phyloP scores from a whole-genome alignment of 306 rosid species.

The Comarum palustre region DNA sequence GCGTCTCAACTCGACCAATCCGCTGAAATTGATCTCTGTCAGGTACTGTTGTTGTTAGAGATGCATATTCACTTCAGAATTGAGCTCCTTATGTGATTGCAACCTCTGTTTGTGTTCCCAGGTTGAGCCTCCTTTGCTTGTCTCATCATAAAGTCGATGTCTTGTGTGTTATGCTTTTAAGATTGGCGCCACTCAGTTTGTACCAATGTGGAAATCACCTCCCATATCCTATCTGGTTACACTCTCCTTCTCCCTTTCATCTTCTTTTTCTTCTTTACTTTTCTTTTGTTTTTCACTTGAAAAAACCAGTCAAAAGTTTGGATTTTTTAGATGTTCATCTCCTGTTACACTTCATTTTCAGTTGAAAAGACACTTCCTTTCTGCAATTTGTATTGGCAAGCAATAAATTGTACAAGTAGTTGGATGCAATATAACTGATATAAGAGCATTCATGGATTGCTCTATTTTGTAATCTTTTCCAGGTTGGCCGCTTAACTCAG shows the following conservation, averaged over 20 bases:
- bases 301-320: neutral
- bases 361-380: neutral
- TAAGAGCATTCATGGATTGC: neutral
- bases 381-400: neutral
- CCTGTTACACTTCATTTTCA: neutral
- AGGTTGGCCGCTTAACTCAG: slow-evolving; percentile 31
- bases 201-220: slow-evolving; percentile 23
- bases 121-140: too few species aligned
- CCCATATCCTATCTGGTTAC: slow-evolving; percentile 25
- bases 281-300: neutral
- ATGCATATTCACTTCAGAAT: too few species aligned
- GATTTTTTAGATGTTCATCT: neutral
- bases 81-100: too few species aligned
- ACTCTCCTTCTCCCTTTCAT: slow-evolving; percentile 1
- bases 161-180: neutral
- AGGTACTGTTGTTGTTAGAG: too few species aligned
- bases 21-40: too few species aligned
- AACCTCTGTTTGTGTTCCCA: too few species aligned
- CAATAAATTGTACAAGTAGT: neutral
- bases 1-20: too few species aligned
- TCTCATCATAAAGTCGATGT: too few species aligned
- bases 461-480: neutral
- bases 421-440: neutral
- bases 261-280: neutral
- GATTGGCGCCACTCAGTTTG: neutral